These are phyloP conservation scores for Paecilomyces formosus DNA, from an alignment of 2,329 filamentous ascomycete genomes.

Conservation along the genomic window DNA sequence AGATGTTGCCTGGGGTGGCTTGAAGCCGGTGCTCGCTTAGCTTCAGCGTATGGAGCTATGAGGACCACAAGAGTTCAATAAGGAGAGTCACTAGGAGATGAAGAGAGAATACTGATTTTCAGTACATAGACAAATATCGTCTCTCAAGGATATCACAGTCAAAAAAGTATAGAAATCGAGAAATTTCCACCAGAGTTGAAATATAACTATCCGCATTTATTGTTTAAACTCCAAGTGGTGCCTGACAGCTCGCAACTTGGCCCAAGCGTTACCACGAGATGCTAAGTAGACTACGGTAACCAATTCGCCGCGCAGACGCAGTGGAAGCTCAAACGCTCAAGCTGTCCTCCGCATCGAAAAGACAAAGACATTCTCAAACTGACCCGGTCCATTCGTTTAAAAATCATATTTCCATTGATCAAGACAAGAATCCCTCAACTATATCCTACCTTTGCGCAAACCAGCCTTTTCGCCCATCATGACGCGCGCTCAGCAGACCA, in stretches of 20 bases:
- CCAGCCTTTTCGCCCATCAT: slow-evolving; percentile 45
- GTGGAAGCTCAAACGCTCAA: background rate
- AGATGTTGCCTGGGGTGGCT: background rate
- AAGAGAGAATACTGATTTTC: no score
- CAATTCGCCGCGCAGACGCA: background rate
- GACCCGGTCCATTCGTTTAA: background rate
- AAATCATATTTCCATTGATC: background rate
- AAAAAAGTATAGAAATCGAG: background rate
- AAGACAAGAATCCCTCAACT: background rate
- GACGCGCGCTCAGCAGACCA: slow-evolving; percentile 90
- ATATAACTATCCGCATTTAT: no score
- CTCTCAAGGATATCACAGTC: background rate
- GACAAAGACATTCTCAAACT: background rate
- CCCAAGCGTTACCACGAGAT: background rate
- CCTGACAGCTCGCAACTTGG: background rate
- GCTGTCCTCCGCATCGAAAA: background rate
- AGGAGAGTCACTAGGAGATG: no score
- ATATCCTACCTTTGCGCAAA: background rate
- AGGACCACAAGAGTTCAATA: no score
- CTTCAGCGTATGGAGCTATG: background rate
- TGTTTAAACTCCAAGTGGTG: no score
- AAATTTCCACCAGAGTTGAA: background rate
- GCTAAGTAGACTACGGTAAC: background rate
- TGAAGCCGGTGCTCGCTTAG: background rate
- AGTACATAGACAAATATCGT: no score